Percentiles rank a stretch among this genome's conserved stretches.
phyloP scores from a whole-genome alignment of 192 early-diverging fungal species.

The Allomyces macrogynus region DNA sequence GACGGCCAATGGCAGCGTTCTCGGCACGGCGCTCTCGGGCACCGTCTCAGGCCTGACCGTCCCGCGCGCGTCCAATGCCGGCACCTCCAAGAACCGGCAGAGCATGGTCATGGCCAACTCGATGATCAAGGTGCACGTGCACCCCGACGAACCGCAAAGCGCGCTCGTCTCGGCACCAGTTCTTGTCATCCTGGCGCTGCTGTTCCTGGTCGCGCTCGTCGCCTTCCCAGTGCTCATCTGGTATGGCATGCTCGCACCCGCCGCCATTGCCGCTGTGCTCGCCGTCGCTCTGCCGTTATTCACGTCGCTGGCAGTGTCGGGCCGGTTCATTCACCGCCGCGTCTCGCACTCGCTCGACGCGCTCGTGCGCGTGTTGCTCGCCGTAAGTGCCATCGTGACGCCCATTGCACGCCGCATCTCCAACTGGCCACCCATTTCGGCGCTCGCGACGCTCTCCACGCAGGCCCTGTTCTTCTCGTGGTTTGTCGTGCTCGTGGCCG shows the following conservation, averaged over 20 bases:
- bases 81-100: too few relatives aligned
- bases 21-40: too few relatives aligned
- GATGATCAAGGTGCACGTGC: too few relatives aligned
- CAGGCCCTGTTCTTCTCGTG: background rate
- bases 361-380: background rate
- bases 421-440: background rate
- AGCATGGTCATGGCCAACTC: too few relatives aligned
- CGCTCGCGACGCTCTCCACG: background rate
- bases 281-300: background rate
- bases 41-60: too few relatives aligned
- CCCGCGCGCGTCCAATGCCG: too few relatives aligned
- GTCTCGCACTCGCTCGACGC: background rate
- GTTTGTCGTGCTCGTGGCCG: background rate
- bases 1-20: too few relatives aligned
- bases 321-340: background rate
- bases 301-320: background rate
- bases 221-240: background rate
- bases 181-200: background rate
- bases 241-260: background rate
- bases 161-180: background rate
- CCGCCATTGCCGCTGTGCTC: background rate
- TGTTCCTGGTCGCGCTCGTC: background rate
- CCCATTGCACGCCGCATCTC: background rate
- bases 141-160: background rate
- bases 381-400: background rate